Conservation (phyloP, 805 yeast genomes). For the Saccharomycopsis sp. region DNA sequence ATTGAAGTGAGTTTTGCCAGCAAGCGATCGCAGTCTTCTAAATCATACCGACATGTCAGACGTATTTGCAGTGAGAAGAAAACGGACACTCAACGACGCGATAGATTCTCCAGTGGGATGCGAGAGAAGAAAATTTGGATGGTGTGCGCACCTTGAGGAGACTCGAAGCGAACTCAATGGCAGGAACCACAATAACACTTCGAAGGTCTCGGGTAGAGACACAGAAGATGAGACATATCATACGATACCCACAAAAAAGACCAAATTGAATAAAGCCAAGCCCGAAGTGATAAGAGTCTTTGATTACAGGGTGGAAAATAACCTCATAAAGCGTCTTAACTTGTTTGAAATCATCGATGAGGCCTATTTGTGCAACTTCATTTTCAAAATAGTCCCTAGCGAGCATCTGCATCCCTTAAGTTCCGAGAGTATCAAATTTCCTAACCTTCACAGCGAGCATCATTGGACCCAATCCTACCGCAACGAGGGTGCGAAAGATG, state of each 20-base stretch:
- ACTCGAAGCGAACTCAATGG: background rate
- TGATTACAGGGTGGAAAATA: background rate
- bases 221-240: background rate
- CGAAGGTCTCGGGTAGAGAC: background rate
- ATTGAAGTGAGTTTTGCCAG: background rate
- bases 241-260: background rate
- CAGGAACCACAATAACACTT: too few species aligned
- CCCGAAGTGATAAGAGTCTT: background rate
- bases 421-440: too few species aligned
- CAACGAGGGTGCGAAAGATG: background rate
- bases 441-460: too few species aligned
- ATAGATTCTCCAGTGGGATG: background rate
- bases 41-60: background rate
- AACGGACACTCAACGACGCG: background rate
- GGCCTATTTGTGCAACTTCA: background rate
- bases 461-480: too few species aligned
- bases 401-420: too few species aligned
- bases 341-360: background rate
- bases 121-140: background rate
- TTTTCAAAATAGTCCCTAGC: background rate
- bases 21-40: background rate
- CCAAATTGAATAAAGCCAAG: background rate
- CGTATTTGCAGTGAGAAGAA: background rate
- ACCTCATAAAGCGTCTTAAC: background rate
- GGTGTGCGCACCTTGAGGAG: background rate